Base-by-base conservation (phyloP, 1,139 yeast species). In the Saccharomyces hybrid region DNA sequence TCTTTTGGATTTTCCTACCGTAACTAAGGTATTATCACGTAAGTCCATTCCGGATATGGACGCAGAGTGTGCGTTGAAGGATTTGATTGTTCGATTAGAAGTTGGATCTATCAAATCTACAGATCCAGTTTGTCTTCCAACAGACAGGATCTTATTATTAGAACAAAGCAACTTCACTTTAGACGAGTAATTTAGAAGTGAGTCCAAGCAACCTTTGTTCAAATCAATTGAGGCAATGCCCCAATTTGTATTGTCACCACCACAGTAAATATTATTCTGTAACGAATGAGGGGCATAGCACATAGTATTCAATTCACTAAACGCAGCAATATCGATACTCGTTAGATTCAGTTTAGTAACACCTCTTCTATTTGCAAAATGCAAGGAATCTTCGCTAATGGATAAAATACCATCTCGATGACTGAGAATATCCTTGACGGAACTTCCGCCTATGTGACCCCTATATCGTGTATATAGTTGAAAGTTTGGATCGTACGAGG, bases 91-190 rank as follows among this genome's bases (percentile, higher is more conserved):
- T 52, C 79, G 78, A 46, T 83, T 73, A 0, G 80, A 69, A 55
- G 71, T 75, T 3, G 91, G 86, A 64, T 90, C 98, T 55, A 88
- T 78, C n/a, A 91, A 73, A 61, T 88, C 96, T 28, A 90, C 74
- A 2, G 80, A 72, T 2, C 97, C 98, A 57, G 81, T 78, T 4
- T 78, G 71, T 54, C 78, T 78, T 0, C 95, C 97, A 27, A 88
- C 70, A 0, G 86, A 82, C 48, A 88, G 70, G 44, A 77, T 67
- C 59, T 75, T 73, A 64, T 70, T 71, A 63, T 74, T 75, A 9
- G 79, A 72, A 7, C 72, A 68, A 68, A 78, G 65, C 32, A 71
- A 61, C 8, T 69, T 66, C 3, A 74, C 70, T 23, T 75, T 75
- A 20, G 80, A 78, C 3, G 70, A 63, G 61, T 76, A 76, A 20